Evolutionary conservation across 495 filamentous ascomycete genomes (phyloP), one percentile per base, ranked within the genome.

Genomic region (Jackrogersella multiformis): DNA sequence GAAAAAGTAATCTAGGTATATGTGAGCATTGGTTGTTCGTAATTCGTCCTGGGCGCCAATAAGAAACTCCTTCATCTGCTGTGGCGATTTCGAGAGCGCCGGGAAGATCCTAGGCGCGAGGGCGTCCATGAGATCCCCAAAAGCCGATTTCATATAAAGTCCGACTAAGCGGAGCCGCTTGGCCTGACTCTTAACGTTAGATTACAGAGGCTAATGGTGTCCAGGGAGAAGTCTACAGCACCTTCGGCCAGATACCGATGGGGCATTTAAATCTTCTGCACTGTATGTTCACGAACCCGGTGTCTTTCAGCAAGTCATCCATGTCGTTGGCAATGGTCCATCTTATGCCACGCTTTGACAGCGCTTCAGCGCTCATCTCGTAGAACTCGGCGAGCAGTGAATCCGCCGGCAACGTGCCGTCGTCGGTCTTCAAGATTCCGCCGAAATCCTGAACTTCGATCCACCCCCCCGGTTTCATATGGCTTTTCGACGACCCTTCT

Each of bases 391-490:
- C 16, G 9, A 49, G 45, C 26, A 49, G 13, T 6, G 45, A 49
- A 49, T 49, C 24, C 18, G 4, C 12, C 12, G 5, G 24, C 4
- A 49, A 10, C 10, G 45, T 49, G 26, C 32, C 26, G 26, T 49
- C 45, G 45, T 49, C 45, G 45, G 24, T 30, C 32, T 32, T 49
- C 15, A 49, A 3, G 5, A 49, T 49, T 18, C 45, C 45, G 7
- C 45, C 45, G n/a, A 30, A 49, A 49, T 49, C 45, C 45, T 49
- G 45, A 12, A 49, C 45, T 49, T 49, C 45, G 26, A 49, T 49
- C 45, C 45, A 49, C 9, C 45, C 45, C n/a, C 45, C 45, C 15
- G 45, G 45, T 18, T 32, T 49, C n/a, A 49, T 13, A 18, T 49
- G 45, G 24, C 45, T 49, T n/a, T 49, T 49, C 5, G 10, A 32